Evolutionary conservation across 1,284 basidiomycete species (phyloP), one percentile per base, ranked within the genome.

Genomic region (Moesziomyces sp.): DNA sequence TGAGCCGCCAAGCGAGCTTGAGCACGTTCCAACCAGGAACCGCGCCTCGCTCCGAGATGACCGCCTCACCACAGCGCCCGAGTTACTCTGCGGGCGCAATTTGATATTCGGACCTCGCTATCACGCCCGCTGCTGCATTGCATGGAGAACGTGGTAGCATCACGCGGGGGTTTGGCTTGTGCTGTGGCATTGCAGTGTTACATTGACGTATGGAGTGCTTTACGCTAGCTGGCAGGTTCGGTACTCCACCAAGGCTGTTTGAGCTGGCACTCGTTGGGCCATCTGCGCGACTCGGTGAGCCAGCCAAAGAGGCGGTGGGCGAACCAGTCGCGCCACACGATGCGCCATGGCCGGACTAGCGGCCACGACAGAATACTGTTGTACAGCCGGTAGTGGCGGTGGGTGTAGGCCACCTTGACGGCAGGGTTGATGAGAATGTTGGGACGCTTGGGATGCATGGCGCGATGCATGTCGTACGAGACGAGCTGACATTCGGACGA

Each of bases 401-500:
- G 53, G 30, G 69, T 65, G 71, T 80, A 80, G 16, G 77, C 73
- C 28, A 79, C 68, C 35, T 52, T 58, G 48, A 78, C 74, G 5
- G 30, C 50, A 10, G 87, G 87, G 72, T 88, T 88, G 75, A 88
- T 85, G 71, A 83, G 85, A 56, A 88, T 86, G 30, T 83, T 83
- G 0, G 85, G 85, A 11, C 78, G 81, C 13, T 77, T 53, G 46
- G 87, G 68, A 19, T 81, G 79, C 59, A 87, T 86, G 33, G 87
- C 62, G 4, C 88, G 86, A 61, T 89, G 86, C 28, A 89, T 80
- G 78, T 89, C 89, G 79, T 88, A 88, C 6, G 87, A 87, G 18
- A 88, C 83, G 51, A 88, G 76, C 83, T 89, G 88, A 42, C 86
- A 88, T 82, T 89, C 89, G 23, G 86, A 87, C 43, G 87, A 87